These are phyloP conservation scores for Iris pallida DNA, from an alignment of 116 monocot species.

Conservation along the genomic window DNA sequence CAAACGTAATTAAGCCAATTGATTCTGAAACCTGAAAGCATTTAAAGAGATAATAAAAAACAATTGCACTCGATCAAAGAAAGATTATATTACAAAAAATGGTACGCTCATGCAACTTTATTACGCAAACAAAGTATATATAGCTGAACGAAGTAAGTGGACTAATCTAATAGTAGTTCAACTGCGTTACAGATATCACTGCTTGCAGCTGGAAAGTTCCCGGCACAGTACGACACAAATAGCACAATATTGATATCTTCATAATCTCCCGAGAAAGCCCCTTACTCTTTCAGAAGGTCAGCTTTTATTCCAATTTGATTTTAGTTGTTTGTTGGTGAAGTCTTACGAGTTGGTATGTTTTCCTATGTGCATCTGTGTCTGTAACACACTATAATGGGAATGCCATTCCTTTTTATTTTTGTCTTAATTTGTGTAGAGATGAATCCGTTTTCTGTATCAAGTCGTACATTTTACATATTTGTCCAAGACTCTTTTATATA, in stretches of 20 bases:
- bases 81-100: not conserved
- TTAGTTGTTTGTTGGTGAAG: not conserved
- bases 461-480: no score
- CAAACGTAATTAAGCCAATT: slow-evolving; percentile 38
- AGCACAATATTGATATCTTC: no score
- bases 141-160: slow-evolving; percentile 39
- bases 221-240: slow-evolving; percentile 30
- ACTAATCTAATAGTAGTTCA: slow-evolving; percentile 26
- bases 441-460: no score
- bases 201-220: slow-evolving; percentile 21
- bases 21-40: slow-evolving; percentile 43
- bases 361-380: no score
- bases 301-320: not conserved
- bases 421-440: no score
- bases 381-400: no score
- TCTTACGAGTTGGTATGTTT: no score
- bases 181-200: slow-evolving; percentile 25
- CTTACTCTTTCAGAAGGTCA: slow-evolving; percentile 52
- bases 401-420: no score
- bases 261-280: slow-evolving; percentile 39
- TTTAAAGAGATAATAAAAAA: not conserved
- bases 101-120: not conserved
- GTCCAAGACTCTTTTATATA: no score
- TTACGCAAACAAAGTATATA: slow-evolving; percentile 15
- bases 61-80: slow-evolving; percentile 3